Evolutionary conservation across 805 yeast species (phyloP).

Genomic region (Lachancea dasiensis): DNA sequence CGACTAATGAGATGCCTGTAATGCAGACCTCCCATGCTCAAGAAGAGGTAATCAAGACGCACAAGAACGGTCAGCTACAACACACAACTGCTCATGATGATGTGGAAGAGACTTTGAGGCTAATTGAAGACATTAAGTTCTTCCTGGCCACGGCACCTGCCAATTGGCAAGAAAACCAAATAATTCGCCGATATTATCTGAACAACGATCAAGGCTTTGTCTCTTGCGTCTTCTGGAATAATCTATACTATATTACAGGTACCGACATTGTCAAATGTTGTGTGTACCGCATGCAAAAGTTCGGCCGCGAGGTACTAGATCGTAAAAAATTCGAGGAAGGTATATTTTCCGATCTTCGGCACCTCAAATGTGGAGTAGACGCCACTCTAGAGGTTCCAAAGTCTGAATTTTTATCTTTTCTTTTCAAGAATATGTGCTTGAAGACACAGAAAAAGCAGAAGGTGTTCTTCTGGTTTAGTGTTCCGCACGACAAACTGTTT

Average conservation of each 20-base stretch:
- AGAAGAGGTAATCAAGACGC: slow-evolving; percentile 4
- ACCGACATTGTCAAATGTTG: slow-evolving; percentile 93
- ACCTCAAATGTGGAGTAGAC: slow-evolving; percentile 78
- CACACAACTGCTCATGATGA: slow-evolving; percentile 18
- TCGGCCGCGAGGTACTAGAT: slow-evolving; percentile 80
- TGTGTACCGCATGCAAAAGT: slow-evolving; percentile 79
- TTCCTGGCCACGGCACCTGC: slow-evolving; percentile 93
- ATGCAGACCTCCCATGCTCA: neutral
- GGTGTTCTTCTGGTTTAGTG: slow-evolving; percentile 94
- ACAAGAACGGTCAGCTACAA: slow-evolving; percentile 6
- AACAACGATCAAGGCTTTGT: slow-evolving; percentile 88
- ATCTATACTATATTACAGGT: slow-evolving; percentile 84
- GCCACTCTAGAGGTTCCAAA: slow-evolving; percentile 85
- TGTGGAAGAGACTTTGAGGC: slow-evolving; percentile 48
- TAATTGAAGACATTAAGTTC: slow-evolving; percentile 74
- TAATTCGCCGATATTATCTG: slow-evolving; percentile 75
- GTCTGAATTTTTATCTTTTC: slow-evolving; percentile 74
- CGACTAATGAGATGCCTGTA: slow-evolving; percentile 8
- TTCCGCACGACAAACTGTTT: slow-evolving; percentile 87
- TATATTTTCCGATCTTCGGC: slow-evolving; percentile 82
- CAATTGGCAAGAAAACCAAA: slow-evolving; percentile 84
- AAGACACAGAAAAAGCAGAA: slow-evolving; percentile 96
- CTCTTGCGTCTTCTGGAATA: slow-evolving; percentile 90
- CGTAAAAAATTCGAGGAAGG: slow-evolving; percentile 97
- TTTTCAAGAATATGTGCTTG: slow-evolving; percentile 79